Base-by-base conservation (phyloP, 192 early-diverging fungal species). In the Coemansia erecta region DNA sequence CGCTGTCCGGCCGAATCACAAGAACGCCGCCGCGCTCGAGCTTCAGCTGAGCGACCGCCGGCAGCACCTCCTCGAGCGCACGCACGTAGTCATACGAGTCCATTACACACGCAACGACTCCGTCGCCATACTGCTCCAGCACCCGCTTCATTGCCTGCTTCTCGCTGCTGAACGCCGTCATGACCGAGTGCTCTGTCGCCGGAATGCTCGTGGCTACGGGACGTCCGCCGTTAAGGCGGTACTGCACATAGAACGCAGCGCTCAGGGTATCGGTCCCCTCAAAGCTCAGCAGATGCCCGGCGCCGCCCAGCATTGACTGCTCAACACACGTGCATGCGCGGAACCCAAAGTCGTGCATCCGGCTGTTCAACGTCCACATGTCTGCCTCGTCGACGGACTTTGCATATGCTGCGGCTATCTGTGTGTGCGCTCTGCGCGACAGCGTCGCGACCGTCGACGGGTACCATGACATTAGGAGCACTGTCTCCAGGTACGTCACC, bases 301-400 rank as follows among this genome's bases (percentile, higher is more conserved):
- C 75, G n/a, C 90, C 91, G 26, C 93, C 93, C 48, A 93, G 82
- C 53, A 93, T 83, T 18, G 91, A 86, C 68, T 95, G 93, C 64
- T 95, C 93, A 4, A 92, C 85, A 18, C 80, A 84, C 0, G 93
- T 90, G 82, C 86, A 92, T 2, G 84, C 93, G 37, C 93, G 90
- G 72, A 95, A 95, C n/a, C 93, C 93, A 77, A 93, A 95, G 68
- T 95, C 93, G 52, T 95, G 90, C 52, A 95, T 73, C 14, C 89
- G 83, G 53, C 85, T 83, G 22, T 51, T 53, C 19, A 91, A 49
- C 0, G 83, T 71, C 82, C 81, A 83, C 49, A 61, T 62, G 13
- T 46, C 69, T 2, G 80, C 76, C 28, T 71, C 73, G 54, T 93
- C 93, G 1, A 91, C 91, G 22, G 87, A 81, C 51, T 73, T 68